These are phyloP conservation scores for Lecanicillium sp. DNA, from an alignment of 2,329 filamentous ascomycete species.

Conservation along the genomic window DNA sequence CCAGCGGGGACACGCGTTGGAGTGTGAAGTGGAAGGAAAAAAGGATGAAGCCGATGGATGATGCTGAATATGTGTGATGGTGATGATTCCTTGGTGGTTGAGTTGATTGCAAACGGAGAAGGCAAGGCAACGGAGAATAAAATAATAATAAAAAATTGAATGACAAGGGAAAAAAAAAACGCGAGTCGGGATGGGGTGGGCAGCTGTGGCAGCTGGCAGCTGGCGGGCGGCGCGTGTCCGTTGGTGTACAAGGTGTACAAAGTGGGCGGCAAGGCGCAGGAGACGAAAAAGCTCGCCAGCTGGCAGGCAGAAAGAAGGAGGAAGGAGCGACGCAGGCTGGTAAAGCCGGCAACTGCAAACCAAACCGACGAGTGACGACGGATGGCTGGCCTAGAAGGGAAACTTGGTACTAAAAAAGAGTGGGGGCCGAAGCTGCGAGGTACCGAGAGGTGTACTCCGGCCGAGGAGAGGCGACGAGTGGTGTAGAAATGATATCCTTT, in stretches of 20 bases:
- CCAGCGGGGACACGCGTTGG: too few species aligned
- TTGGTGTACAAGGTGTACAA: too few species aligned
- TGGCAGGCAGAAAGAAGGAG: too few species aligned
- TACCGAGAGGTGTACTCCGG: slow-evolving; percentile 1
- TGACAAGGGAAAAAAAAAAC: neutral
- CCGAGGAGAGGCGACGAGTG: neutral
- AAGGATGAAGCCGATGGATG: neutral
- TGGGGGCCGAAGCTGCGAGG: slow-evolving; percentile 9
- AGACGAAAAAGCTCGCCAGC: too few species aligned
- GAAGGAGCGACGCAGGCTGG: too few species aligned
- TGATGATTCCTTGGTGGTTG: too few species aligned
- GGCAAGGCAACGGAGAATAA: too few species aligned
- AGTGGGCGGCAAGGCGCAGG: too few species aligned
- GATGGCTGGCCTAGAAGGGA: slow-evolving; percentile 7
- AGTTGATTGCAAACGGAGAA: too few species aligned
- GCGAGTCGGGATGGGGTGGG: neutral
- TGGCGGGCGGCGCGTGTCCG: too few species aligned
- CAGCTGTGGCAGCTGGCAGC: neutral
- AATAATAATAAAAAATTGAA: too few species aligned
- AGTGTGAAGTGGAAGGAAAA: too few species aligned
- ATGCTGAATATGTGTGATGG: neutral
- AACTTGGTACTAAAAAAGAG: neutral
- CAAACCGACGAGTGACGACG: slow-evolving; percentile 6
- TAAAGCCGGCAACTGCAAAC: neutral
- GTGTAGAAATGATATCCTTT: neutral